These are phyloP conservation scores for Escovopsis weberi DNA, from an alignment of 2,329 filamentous ascomycete species.

Conservation along the genomic window DNA sequence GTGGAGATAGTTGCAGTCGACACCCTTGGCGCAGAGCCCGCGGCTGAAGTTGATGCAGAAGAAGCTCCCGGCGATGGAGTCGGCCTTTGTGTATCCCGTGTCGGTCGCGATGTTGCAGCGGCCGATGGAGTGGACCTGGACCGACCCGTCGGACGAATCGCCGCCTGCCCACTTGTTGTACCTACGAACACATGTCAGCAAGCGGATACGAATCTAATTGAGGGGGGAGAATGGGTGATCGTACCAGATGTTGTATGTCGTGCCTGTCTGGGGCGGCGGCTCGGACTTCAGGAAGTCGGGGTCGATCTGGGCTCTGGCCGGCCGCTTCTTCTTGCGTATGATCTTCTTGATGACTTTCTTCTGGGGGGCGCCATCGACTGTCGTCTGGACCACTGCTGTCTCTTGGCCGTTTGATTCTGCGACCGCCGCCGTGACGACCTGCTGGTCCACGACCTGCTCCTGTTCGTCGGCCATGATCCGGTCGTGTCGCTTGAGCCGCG, in stretches of 20 bases:
- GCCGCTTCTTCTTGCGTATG: conserved; percentile 77
- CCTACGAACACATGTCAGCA: conserved; percentile 42
- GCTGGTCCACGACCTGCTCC: conserved; percentile 12
- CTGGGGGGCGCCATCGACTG: conserved; percentile 30
- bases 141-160: conserved; percentile 74
- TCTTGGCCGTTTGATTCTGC: conserved; percentile 14
- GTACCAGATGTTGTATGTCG: conserved; percentile 64
- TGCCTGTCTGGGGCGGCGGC: conserved; percentile 81
- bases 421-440: conserved; percentile 12
- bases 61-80: conserved; percentile 63
- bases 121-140: conserved; percentile 69
- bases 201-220: background rate
- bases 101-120: conserved; percentile 79
- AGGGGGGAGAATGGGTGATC: background rate
- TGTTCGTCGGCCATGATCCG: conserved; percentile 18
- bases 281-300: conserved; percentile 69
- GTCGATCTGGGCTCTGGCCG: conserved; percentile 83
- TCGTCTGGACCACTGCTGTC: conserved; percentile 14
- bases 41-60: conserved; percentile 89
- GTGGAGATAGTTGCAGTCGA: conserved; percentile 90
- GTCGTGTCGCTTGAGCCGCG: background rate
- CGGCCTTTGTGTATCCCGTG: conserved; percentile 63
- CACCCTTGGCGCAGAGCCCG: conserved; percentile 70
- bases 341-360: conserved; percentile 71
- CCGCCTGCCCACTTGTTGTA: conserved; percentile 98